Conservation (phyloP, 2,329 filamentous ascomycete species). For the Exophiala bonariae region DNA sequence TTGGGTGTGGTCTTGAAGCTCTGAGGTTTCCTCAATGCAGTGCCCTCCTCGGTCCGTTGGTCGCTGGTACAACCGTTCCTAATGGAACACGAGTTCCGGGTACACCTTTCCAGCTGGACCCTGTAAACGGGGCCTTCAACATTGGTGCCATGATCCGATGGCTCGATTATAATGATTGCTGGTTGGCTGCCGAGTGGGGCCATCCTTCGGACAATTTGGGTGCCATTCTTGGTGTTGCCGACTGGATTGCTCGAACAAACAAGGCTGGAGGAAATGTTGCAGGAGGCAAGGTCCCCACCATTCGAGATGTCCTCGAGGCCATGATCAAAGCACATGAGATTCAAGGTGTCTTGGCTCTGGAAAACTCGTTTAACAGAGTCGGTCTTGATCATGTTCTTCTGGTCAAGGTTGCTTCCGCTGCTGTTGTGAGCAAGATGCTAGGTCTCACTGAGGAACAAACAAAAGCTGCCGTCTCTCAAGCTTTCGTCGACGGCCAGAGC, state of each 20-base stretch:
- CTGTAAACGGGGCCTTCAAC: slow-evolving; percentile 95
- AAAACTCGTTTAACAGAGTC: slow-evolving; percentile 99
- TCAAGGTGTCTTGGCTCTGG: slow-evolving; percentile 91
- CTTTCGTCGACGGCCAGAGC: slow-evolving; percentile 94
- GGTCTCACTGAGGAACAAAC: slow-evolving; percentile 88
- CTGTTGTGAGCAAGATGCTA: slow-evolving; percentile 93
- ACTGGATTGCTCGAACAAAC: slow-evolving; percentile 96
- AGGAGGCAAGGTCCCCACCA: slow-evolving; percentile 76
- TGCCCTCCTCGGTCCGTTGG: slow-evolving; percentile 88
- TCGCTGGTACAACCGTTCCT: slow-evolving; percentile 86
- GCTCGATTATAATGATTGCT: slow-evolving; percentile 99
- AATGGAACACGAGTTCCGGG: slow-evolving; percentile 90
- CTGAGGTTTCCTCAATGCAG: slow-evolving; percentile 94
- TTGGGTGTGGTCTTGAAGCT: slow-evolving; percentile 94
- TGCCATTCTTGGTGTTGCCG: slow-evolving; percentile 91
- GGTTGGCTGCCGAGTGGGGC: slow-evolving; percentile 97
- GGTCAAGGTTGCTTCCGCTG: slow-evolving; percentile 94
- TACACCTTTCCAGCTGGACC: slow-evolving; percentile 91
- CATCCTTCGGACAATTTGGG: slow-evolving; percentile 98
- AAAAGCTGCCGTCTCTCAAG: slow-evolving; percentile 91
- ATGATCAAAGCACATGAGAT: slow-evolving; percentile 99
- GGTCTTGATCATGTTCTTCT: slow-evolving; percentile 96
- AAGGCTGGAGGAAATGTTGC: slow-evolving; percentile 74
- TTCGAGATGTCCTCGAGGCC: slow-evolving; percentile 88
- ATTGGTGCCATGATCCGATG: slow-evolving; percentile 98